phyloP scores from a whole-genome alignment of 441 rosid species.

The Pelargonium australe region DNA sequence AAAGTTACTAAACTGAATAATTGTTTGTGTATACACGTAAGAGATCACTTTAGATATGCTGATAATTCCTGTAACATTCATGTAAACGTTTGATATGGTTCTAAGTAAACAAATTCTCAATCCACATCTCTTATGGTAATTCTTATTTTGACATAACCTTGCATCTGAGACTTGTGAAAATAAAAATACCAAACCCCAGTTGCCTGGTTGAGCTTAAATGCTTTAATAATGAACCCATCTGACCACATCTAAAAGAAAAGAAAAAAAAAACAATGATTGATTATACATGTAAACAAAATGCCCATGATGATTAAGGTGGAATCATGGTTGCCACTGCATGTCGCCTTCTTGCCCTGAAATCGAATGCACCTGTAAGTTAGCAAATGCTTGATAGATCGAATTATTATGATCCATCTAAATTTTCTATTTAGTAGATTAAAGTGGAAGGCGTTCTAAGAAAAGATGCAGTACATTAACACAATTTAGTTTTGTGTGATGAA shows the following conservation, averaged over 20 bases:
- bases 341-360: neutral
- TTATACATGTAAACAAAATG: conserved; percentile 5
- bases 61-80: conserved; percentile 9
- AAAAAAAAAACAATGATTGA: conserved; percentile 11
- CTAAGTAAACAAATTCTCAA: conserved; percentile 18
- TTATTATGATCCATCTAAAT: neutral
- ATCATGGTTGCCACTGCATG: conserved; percentile 10
- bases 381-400: conserved; percentile 7
- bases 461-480: neutral
- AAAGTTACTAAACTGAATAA: too few species aligned
- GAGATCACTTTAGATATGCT: conserved; percentile 7
- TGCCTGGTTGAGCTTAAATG: conserved; percentile 32
- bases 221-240: conserved; percentile 40
- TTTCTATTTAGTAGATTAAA: too few species aligned
- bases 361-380: neutral
- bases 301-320: conserved; percentile 1
- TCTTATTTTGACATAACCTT: conserved; percentile 38
- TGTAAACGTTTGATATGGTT: conserved; percentile 23
- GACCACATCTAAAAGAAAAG: conserved; percentile 12
- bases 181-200: conserved; percentile 47
- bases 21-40: conserved; percentile 7
- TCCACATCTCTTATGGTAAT: conserved; percentile 10
- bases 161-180: conserved; percentile 46
- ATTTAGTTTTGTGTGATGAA: neutral
- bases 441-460: neutral